Evolutionary conservation across 768 basidiomycete genomes (phyloP), one percentile per base, ranked within the genome.

Genomic region (Podaxis pistillaris): DNA sequence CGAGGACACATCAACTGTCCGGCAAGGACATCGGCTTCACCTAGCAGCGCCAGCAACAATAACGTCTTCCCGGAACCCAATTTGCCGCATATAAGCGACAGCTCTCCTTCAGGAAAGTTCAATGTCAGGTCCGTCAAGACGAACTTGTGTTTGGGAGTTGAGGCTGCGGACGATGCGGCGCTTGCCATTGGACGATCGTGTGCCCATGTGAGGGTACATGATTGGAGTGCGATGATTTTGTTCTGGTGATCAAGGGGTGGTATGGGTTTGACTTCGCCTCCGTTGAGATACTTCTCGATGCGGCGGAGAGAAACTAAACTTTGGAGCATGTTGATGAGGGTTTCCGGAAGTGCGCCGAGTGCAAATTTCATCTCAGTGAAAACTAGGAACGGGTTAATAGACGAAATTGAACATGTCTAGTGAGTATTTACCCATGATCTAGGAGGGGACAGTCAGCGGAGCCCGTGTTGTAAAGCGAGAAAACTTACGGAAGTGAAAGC

Each of bases 171-270:
- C 2, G 87, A 75, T 3, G 81, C 75, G 1, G 70, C 69, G 26
- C 82, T 79, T n/a, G 73, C 68, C 49, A 75, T 76, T 22, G 73
- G 63, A 38, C 90, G 85, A 65, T 94, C 92, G 67, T 89, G 87
- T 0, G 95, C 91, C 95, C 95, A 98, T 1, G 93, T 93, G 53
- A 94, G 80, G 0, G 93, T 96, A 41, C 93, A 94, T 9, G 90
- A 90, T 70, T 90, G 90, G 67, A 96, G 83, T 0, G 87, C 81
- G 58, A 96, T 87, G 2, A 77, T 82, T 56, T 81, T 78, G n/a
- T 81, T 79, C 65, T 88, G 84, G 30, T 81, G 72, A 22, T 79
- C 73, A 7, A 91, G 72, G 2, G 87, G 86, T 3, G 79, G 81
- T 11, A 91, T 86, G 0, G 80, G 73, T 1, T 81, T 71, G 15